Conservation (phyloP, 2,329 filamentous ascomycete genomes). For the Cylindrodendrum hubeiense region DNA sequence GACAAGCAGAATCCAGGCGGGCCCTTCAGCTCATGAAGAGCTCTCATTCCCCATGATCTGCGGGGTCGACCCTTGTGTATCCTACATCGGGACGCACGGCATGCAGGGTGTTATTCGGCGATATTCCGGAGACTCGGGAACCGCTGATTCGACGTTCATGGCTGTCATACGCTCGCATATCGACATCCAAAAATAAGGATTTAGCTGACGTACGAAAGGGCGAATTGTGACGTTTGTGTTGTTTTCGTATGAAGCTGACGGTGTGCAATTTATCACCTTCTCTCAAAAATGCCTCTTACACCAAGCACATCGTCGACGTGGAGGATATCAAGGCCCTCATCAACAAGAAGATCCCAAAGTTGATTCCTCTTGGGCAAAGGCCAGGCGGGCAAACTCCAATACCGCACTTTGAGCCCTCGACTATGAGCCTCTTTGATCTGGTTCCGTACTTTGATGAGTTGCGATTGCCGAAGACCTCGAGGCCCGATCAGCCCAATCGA, state of each 20-base stretch:
- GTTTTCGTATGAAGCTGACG: not conserved
- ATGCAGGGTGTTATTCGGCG: constrained; percentile 36
- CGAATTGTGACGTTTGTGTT: not conserved
- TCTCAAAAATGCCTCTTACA: constrained; percentile 31
- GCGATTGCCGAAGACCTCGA: constrained; percentile 56
- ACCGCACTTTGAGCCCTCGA: constrained; percentile 67
- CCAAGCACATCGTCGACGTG: constrained; percentile 71
- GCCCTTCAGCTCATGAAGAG: not conserved
- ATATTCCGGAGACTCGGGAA: constrained; percentile 47
- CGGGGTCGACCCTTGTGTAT: constrained; percentile 34
- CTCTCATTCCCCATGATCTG: constrained; percentile 30
- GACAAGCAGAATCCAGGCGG: not conserved
- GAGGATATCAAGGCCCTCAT: constrained; percentile 70
- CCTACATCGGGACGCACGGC: constrained; percentile 14
- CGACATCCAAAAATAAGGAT: not conserved
- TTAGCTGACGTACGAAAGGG: not conserved
- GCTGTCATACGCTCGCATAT: not conserved
- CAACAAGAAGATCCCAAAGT: constrained; percentile 67
- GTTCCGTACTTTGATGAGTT: constrained; percentile 56
- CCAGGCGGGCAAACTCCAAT: constrained; percentile 72
- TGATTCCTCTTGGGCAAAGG: constrained; percentile 65
- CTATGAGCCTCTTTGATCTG: constrained; percentile 64
- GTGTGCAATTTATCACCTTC: not conserved
- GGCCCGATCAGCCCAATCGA: constrained; percentile 65
- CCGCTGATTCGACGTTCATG: constrained; percentile 4